Evolutionary conservation across 306 rosid genomes (phyloP), one percentile per base, ranked within the genome.

Genomic region (Biancaea sappan): DNA sequence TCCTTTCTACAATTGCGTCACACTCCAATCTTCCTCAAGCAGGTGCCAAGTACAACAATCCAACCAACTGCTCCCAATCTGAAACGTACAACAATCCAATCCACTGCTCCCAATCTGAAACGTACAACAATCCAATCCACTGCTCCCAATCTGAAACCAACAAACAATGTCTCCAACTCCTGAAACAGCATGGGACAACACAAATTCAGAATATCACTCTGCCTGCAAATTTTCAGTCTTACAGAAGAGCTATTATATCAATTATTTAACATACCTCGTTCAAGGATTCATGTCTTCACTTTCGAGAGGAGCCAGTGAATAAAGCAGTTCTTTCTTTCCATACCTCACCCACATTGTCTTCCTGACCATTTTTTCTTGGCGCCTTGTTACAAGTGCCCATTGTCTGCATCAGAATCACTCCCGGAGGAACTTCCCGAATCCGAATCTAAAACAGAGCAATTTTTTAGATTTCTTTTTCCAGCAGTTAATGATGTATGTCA

Each of bases 341-440:
- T 15, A 4, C 14, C n/a, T 21, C 26, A 0, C n/a, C 71, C 21
- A 40, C 71, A 9, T 48, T 46, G 47, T 60, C 80, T 60, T 18
- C 24, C 44, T 40, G 68, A 77, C 38, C 73, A 43, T 19, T 25
- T 58, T 47, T 43, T 14, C 46, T 41, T 63, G 60, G 56, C 53
- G 58, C 52, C 56, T 46, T 40, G 65, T 74, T 53, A 75, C 26
- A 18, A 79, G 85, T 86, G 90, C 12, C 89, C 96, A 44, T 92
- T 86, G 41, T 86, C 96, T 4, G 88, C 93, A 64, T 91, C 96
- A 5, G 99, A 92, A 46, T 94, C 99, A 78, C 99, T 92, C 25
- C 96, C 92, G 0, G 98, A 94, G 24, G 97, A 91, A 74, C 96
- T 92, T 11, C 93, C 95, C 0, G 99, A 90, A 78, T 90, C 99